Base-by-base conservation (phyloP, 441 rosid species). In the Erodium moschatum region DNA sequence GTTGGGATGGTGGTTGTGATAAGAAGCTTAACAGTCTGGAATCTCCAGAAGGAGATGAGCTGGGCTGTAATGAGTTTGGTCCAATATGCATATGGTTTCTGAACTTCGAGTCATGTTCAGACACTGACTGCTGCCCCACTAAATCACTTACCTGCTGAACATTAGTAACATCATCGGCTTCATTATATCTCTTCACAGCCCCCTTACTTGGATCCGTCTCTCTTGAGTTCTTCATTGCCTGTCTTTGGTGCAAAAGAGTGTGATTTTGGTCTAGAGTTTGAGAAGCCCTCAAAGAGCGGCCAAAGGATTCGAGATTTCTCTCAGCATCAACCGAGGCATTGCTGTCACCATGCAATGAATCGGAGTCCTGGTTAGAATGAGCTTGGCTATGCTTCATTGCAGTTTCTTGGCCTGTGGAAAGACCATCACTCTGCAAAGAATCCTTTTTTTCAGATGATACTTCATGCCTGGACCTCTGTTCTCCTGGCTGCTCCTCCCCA, bases 301-400 rank as follows among this genome's bases (percentile, higher is more conserved):
- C 88, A 80, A 80, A 80, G 64, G 89, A 81, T 81, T 83, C 90
- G 72, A 79, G 77, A 67, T 83, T 83, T 70, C 72, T 80, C 74
- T 81, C 86, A 24, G 76, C 70, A 71, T 75, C 69, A 67, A 74
- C 68, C 62, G 75, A 67, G 75, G 80, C 67, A 72, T 73, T 64
- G 64, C 52, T 67, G 65, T 69, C 60, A 46, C 72, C 62, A 50
- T 66, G 74, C 48, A 61, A 74, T 15, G 67, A 38, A 68, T 76
- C 69, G 38, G 67, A 33, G 63, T 71, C 71, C 63, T 74, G 79
- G 64, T 67, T 73, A 74, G 75, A 66, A 66, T 42, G 73, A 70
- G 79, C 65, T 21, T 66, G 72, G 68, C 9, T 24, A 75, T 44
- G 70, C 67, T 67, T 52, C 67, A 52, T 31, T 24, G 60, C 69